Percentiles rank a stretch among this genome's conserved stretches.
Conservation (phyloP, 345 rosid genomes). For the Geranium brycei region DNA sequence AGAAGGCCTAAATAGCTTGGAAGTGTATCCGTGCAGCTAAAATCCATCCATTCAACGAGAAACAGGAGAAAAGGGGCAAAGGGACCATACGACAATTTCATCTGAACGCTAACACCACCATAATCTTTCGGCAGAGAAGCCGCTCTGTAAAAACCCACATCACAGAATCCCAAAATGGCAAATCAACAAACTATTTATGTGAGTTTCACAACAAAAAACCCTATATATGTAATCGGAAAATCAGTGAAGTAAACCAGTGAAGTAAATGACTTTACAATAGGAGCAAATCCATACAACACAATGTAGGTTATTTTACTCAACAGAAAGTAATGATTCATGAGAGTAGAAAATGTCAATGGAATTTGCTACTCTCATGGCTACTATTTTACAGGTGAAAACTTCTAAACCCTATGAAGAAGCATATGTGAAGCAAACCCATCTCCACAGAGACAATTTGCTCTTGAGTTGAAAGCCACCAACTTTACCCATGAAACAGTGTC, state of each 20-base stretch:
- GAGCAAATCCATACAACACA: not conserved
- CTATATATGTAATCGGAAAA: not conserved
- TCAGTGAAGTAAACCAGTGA: not conserved
- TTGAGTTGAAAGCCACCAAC: slow-evolving; percentile 10
- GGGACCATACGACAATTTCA: slow-evolving; percentile 52
- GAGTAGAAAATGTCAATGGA: no score
- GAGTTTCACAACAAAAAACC: not conserved
- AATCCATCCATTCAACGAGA: slow-evolving; percentile 61
- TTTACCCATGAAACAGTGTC: not conserved
- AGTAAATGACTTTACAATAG: not conserved
- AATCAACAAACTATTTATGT: not conserved
- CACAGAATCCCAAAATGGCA: slow-evolving; percentile 5
- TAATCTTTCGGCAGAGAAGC: slow-evolving; percentile 42
- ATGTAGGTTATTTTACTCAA: not conserved
- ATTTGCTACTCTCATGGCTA: not conserved
- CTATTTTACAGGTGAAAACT: not conserved
- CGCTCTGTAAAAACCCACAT: slow-evolving; percentile 31
- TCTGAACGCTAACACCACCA: slow-evolving; percentile 36
- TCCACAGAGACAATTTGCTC: slow-evolving; percentile 6
- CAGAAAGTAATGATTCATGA: not conserved
- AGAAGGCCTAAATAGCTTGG: slow-evolving; percentile 49
- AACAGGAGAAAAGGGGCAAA: slow-evolving; percentile 44
- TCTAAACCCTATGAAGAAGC: not conserved
- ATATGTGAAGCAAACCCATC: not conserved
- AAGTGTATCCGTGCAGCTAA: slow-evolving; percentile 42